Percentiles rank a stretch among this genome's conserved stretches.
Conservation (phyloP, 805 yeast genomes). For the Myxozyma sirexii region DNA sequence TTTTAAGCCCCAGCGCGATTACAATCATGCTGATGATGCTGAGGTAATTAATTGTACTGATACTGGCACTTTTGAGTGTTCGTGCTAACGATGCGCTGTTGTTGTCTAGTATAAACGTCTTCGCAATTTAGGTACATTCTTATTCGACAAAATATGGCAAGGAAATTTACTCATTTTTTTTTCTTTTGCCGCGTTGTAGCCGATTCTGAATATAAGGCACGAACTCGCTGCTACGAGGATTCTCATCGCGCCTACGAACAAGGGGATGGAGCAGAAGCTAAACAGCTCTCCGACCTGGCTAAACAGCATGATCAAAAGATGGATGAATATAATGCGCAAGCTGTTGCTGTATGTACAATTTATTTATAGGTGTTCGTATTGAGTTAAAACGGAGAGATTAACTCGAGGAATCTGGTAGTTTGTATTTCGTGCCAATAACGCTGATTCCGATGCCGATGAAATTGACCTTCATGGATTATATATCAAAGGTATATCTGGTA, state of each 20-base stretch:
- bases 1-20: slow-evolving; percentile 39
- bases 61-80: background rate
- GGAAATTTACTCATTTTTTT: too few relatives aligned
- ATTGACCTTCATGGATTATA: slow-evolving; percentile 91
- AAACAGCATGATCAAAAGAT: slow-evolving; percentile 62
- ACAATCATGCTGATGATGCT: slow-evolving; percentile 46
- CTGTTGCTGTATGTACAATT: slow-evolving; percentile 56
- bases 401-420: slow-evolving; percentile 43
- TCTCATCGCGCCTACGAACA: slow-evolving; percentile 76
- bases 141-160: background rate
- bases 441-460: slow-evolving; percentile 82
- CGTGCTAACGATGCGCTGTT: background rate
- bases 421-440: slow-evolving; percentile 83
- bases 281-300: slow-evolving; percentile 68
- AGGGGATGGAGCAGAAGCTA: slow-evolving; percentile 77
- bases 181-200: too few relatives aligned
- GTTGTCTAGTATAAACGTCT: slow-evolving; percentile 56
- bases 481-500: slow-evolving; percentile 53
- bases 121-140: slow-evolving; percentile 48
- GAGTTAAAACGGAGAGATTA: background rate
- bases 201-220: slow-evolving; percentile 61
- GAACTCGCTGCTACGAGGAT: slow-evolving; percentile 58
- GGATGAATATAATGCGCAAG: slow-evolving; percentile 71
- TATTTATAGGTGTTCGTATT: background rate
- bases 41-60: slow-evolving; percentile 8